Conservation (phyloP, 2,329 filamentous ascomycete species). For the Cladophialophora chaetospira region DNA sequence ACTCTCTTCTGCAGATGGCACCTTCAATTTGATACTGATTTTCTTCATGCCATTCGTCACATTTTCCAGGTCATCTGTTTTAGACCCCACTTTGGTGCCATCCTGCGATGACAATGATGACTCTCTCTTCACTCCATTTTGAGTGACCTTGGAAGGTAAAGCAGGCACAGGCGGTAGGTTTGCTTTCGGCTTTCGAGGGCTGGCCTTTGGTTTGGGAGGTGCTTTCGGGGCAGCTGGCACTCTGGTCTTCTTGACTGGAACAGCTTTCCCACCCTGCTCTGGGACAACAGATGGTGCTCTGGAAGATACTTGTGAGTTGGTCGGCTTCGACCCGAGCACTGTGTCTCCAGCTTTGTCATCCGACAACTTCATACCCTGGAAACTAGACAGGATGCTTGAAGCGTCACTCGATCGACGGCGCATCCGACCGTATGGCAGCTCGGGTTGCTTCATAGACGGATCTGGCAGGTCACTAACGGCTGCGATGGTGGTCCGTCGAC, state of each 20-base stretch:
- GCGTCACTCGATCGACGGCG: conserved; percentile 38
- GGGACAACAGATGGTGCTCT: conserved; percentile 30
- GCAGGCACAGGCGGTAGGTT: background rate
- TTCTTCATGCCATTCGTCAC: conserved; percentile 57
- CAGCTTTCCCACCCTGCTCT: conserved; percentile 38
- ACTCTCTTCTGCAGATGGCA: conserved; percentile 60
- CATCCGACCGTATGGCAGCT: conserved; percentile 20
- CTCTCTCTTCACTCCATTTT: conserved; percentile 39
- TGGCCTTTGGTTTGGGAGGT: conserved; percentile 39
- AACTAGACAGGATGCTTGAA: conserved; percentile 34
- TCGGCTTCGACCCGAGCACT: background rate
- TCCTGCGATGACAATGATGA: conserved; percentile 45
- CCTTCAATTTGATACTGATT: conserved; percentile 58
- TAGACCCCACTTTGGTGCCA: conserved; percentile 32
- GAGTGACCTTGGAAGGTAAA: background rate
- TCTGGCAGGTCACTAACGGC: conserved; percentile 52
- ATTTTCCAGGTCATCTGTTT: conserved; percentile 48
- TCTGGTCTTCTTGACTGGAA: conserved; percentile 64
- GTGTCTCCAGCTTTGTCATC: conserved; percentile 20
- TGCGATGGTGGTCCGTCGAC: conserved; percentile 64
- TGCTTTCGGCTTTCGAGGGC: conserved; percentile 39
- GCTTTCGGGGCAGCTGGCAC: conserved; percentile 48
- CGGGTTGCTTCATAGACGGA: conserved; percentile 28
- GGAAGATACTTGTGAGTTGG: conserved; percentile 13
- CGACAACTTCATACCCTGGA: conserved; percentile 36